A percentile compares a stretch with the other conserved stretches of the same genome.
Evolutionary conservation across 2,329 filamentous ascomycete genomes (phyloP).

Genomic region (Aspergillus latus): DNA sequence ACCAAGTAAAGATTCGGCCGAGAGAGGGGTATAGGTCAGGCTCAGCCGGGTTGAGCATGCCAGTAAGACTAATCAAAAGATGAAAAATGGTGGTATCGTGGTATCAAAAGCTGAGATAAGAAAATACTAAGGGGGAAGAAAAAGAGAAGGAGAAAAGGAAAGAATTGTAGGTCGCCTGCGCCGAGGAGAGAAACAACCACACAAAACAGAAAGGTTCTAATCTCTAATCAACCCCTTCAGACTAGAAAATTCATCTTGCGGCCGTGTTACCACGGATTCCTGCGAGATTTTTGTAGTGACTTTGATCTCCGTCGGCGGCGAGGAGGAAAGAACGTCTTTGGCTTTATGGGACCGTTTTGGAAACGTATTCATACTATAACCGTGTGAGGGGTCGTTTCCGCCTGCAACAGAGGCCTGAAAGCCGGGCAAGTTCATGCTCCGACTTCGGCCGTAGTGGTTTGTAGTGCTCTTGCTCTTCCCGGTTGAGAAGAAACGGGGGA

Average conservation of each 20-base stretch:
- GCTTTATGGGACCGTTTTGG: background rate
- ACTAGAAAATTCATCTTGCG: constrained; percentile 24
- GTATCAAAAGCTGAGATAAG: background rate
- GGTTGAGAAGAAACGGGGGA: constrained; percentile 32
- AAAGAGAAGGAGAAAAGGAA: background rate
- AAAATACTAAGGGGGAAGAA: background rate
- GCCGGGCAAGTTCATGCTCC: constrained; percentile 18
- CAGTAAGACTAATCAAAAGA: background rate
- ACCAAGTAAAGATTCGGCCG: background rate
- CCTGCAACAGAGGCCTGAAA: constrained; percentile 27
- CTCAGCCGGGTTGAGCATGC: background rate
- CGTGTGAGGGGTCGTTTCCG: background rate
- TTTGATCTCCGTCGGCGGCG: constrained; percentile 24
- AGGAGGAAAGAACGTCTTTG: background rate
- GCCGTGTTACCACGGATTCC: constrained; percentile 15
- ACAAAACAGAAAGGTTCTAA: background rate
- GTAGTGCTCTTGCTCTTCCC: constrained; percentile 22
- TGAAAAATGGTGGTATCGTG: background rate
- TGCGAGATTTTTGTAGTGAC: constrained; percentile 31
- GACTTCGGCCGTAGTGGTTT: constrained; percentile 18
- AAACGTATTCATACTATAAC: constrained; percentile 5
- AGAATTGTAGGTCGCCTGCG: background rate
- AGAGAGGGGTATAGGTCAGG: background rate
- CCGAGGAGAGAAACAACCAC: background rate
- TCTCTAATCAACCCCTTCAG: constrained; percentile 25